Percentiles rank a stretch among this genome's conserved stretches.
Evolutionary conservation across 257 asterid species (phyloP).

Genomic region (Salvia rosmarinus): DNA sequence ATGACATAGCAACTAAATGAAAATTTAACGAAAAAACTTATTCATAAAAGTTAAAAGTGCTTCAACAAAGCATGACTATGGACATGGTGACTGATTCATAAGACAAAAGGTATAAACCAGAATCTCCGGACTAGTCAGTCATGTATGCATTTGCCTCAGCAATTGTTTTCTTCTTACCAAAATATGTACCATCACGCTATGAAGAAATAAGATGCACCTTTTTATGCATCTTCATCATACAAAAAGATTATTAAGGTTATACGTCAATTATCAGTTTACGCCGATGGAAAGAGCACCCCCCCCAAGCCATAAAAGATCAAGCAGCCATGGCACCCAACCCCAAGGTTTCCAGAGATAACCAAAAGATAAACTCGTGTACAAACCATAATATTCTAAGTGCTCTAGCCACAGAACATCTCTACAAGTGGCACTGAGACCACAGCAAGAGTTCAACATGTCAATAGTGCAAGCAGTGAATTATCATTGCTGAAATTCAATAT

Average conservation of each 20-base stretch:
- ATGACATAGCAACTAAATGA: background rate
- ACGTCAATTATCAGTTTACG: conserved; percentile 6
- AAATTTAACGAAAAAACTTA: background rate
- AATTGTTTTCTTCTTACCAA: conserved; percentile 4
- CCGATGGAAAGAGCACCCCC: background rate
- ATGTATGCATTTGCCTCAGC: background rate
- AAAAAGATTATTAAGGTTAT: background rate
- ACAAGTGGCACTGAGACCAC: conserved; percentile 12
- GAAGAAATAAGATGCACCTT: background rate
- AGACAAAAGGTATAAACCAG: background rate
- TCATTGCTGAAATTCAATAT: background rate
- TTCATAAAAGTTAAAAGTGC: background rate
- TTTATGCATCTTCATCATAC: background rate
- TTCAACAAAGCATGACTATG: background rate
- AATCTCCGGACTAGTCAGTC: background rate
- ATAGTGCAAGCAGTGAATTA: conserved; percentile 14
- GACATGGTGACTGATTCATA: background rate
- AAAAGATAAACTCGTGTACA: conserved; percentile 11
- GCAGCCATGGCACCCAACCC: background rate
- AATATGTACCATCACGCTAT: too few species aligned
- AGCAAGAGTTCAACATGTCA: background rate
- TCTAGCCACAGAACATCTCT: conserved; percentile 12
- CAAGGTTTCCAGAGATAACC: conserved; percentile 17
- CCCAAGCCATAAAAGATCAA: background rate
- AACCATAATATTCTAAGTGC: conserved; percentile 9